Evolutionary conservation across 2,329 filamentous ascomycete genomes (phyloP), one percentile per base, ranked within the genome.

Genomic region (Penicillium brevicompactum): DNA sequence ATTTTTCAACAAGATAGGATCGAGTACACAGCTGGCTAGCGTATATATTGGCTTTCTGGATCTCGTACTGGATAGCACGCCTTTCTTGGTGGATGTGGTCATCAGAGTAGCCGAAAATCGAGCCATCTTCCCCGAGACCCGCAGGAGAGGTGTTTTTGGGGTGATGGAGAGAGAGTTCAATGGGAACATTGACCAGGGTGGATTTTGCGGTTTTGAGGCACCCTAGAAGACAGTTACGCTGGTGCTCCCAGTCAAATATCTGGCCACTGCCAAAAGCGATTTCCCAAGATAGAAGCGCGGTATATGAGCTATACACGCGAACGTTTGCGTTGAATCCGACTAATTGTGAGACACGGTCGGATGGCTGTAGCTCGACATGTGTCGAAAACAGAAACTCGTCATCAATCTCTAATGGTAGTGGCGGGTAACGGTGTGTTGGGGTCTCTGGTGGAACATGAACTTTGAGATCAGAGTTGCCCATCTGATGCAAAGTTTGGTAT

Each of bases 1-100:
- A 96, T 60, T 92, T 88, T 70, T 96, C 91, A 0, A 95, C 90
- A 53, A 93, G 86, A 70, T 91, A 92, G 0, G 90, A 93, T 22
- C 92, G 83, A 0, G 91, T 95, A 2, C 87, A 87, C 9, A 96
- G 79, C 66, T 92, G 88, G 5, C 88, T 93, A 2, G 87, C 86
- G 68, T 93, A 91, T 38, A 96, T 90, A 70, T 96, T 96, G 6
- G 91, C 90, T 70, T 95, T 96, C 70, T 96, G 91, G 30, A 96
- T 94, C 74, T 96, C 92, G 62, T 87, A 91, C 68, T 94, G 90
- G 4, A 92, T 76, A 5, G 66, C 61, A 10, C 70, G 71, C 27
- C 67, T 67, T 47, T 70, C 64, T 18, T 59, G 63, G 14, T 62
- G 38, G 9, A 62, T 60, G 10, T 63, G 59, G 14, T 68, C 67